A percentile compares a stretch with the other conserved stretches of the same genome.
Conservation (phyloP, 208 protist species). For the Strigomonas culicis region DNA sequence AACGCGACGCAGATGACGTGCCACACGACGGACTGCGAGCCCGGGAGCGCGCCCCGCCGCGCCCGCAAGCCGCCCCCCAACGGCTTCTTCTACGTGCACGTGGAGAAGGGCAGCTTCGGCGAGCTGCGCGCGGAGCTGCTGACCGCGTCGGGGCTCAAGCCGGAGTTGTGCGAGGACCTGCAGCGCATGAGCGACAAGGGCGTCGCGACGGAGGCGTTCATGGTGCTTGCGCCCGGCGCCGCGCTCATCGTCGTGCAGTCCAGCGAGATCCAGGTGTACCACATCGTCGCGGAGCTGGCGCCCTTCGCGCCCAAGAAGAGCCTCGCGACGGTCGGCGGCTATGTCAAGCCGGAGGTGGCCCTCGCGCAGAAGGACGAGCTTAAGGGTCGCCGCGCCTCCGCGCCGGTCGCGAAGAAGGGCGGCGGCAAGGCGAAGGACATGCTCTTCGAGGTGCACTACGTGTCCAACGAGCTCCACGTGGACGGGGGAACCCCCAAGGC, state of each 20-base stretch:
- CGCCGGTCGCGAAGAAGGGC: slow-evolving; percentile 7
- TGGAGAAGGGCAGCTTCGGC: slow-evolving; percentile 1
- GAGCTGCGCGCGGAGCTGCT: background rate
- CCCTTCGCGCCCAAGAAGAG: slow-evolving; percentile 14
- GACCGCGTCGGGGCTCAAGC: background rate
- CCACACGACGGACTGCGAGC: slow-evolving; percentile 7
- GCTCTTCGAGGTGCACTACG: slow-evolving; percentile 9
- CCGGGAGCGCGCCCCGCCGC: background rate
- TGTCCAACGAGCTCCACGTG: slow-evolving; percentile 7
- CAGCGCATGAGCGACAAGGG: slow-evolving; percentile 6
- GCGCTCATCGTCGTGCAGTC: slow-evolving; percentile 11
- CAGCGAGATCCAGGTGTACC: slow-evolving; percentile 8
- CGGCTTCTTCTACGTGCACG: slow-evolving; percentile 7
- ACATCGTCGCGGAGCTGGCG: slow-evolving; percentile 4
- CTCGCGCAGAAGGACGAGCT: background rate
- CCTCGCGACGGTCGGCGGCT: slow-evolving; percentile 7
- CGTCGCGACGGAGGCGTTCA: slow-evolving; percentile 1
- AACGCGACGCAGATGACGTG: background rate
- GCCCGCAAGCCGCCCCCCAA: slow-evolving; percentile 1
- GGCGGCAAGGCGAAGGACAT: slow-evolving; percentile 6
- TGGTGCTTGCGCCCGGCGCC: slow-evolving; percentile 15
- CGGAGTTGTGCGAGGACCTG: background rate
- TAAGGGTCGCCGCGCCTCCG: background rate
- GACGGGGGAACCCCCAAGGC: slow-evolving; percentile 2
- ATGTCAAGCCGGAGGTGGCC: background rate